Evolutionary conservation across 2,329 filamentous ascomycete genomes (phyloP), one percentile per base, ranked within the genome.

Genomic region (Lachnellula hyalina): DNA sequence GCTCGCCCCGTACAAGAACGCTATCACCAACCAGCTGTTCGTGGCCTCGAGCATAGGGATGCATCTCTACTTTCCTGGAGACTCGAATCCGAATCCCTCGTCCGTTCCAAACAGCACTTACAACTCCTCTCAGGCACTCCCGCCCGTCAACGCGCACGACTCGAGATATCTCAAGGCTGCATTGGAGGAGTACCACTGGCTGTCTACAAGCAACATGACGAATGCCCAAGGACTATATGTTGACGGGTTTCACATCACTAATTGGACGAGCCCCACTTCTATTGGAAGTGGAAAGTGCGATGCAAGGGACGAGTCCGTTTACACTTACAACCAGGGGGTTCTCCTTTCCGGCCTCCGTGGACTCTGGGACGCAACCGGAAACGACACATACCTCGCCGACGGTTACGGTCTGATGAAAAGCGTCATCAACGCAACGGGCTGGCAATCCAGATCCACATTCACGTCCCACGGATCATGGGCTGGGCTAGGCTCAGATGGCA

Each of bases 291-390:
- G 82, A 59, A 32, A 32, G 28, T 96, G 93, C 70, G 89, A 96
- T 67, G 70, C 82, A 49, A 82, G 91, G 48, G 89, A 96, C 70
- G 84, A 92, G 63, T 93, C 91, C 85, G 87, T 96, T 7, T 96
- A 93, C 71, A 95, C 91, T 0, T 96, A 97, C 74, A 97, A 97
- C 72, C 93, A 97, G 71, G 93, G 92, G 19, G 90, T 96, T 3
- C 67, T 97, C 1, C 80, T 96, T 21, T 91, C 89, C 4, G 92
- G 90, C 12, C 81, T 90, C 52, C 82, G 89, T 35, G 88, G 86
- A 1, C 77, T 96, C 0, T 96, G 88, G 83, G 80, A 89, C 58
- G 85, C 84, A 14, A 96, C 89, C 0, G 87, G 87, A 12, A 80
- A 84, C n/a, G 70, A 75, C 2, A 77, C 74, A 1, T 96, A 91